These are phyloP conservation scores for Potentilla sterilis DNA, from an alignment of 306 rosid genomes.

Conservation along the genomic window DNA sequence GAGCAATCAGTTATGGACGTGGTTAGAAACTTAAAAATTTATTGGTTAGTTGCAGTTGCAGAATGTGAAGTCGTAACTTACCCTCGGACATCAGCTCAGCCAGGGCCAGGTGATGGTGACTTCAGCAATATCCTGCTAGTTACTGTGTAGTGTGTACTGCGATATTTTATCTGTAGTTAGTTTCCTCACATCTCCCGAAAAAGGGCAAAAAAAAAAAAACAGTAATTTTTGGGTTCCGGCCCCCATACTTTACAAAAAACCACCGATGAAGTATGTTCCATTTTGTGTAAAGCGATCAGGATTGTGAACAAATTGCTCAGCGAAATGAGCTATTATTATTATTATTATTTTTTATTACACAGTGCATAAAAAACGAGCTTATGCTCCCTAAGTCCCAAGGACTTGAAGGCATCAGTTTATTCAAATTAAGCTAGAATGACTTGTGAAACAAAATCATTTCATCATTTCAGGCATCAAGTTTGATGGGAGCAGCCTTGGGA, in stretches of 20 bases:
- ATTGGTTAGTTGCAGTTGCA: conserved; percentile 36
- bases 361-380: neutral
- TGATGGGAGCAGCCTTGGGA: neutral
- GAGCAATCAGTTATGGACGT: neutral
- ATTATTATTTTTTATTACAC: neutral
- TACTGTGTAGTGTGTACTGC: neutral
- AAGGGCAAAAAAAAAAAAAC: neutral
- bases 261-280: neutral
- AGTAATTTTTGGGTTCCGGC: neutral
- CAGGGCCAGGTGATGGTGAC: conserved; percentile 20
- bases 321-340: neutral
- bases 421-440: neutral
- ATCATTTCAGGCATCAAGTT: neutral
- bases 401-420: neutral
- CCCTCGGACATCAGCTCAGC: conserved; percentile 10
- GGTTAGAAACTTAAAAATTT: conserved; percentile 1
- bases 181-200: neutral
- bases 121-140: neutral
- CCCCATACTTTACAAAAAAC: neutral
- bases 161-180: no score
- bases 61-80: conserved; percentile 43
- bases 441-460: neutral
- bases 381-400: neutral
- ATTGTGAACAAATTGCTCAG: neutral
- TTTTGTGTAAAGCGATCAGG: neutral